phyloP scores from a whole-genome alignment of 192 early-diverging fungal species.

The Backusella liffmaniae region DNA sequence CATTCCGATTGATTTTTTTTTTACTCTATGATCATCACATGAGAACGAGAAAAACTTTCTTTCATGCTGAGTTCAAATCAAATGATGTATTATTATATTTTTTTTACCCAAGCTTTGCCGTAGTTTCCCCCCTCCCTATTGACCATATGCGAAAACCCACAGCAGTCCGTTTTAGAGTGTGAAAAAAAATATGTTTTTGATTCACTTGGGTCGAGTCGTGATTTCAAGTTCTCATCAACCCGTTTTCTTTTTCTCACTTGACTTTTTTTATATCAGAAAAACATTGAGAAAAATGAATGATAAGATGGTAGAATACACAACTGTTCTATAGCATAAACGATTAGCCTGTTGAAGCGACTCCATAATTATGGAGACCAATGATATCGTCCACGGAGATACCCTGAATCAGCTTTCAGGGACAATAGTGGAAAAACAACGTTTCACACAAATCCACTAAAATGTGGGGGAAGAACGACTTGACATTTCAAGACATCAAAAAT shows the following conservation, averaged over 20 bases:
- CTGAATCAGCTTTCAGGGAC: slow-evolving; percentile 3
- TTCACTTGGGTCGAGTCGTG: not conserved
- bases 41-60: not conserved
- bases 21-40: slow-evolving; percentile 4
- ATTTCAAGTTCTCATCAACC: too few relatives aligned
- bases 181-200: not conserved
- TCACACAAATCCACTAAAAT: not conserved
- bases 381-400: not conserved
- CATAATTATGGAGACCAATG: not conserved
- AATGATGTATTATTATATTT: not conserved
- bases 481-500: not conserved
- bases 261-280: not conserved
- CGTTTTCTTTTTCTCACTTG: not conserved
- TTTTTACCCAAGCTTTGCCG: slow-evolving; percentile 15
- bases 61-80: not conserved
- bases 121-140: not conserved
- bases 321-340: slow-evolving; percentile 7
- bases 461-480: not conserved
- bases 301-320: not conserved
- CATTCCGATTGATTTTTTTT: not conserved
- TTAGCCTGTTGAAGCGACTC: slow-evolving; percentile 6
- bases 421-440: slow-evolving; percentile 4
- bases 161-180: not conserved
- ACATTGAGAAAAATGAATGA: too few relatives aligned
- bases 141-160: not conserved